Conservation (phyloP, 495 filamentous ascomycete species). For the Talaromyces nanjingensis region DNA sequence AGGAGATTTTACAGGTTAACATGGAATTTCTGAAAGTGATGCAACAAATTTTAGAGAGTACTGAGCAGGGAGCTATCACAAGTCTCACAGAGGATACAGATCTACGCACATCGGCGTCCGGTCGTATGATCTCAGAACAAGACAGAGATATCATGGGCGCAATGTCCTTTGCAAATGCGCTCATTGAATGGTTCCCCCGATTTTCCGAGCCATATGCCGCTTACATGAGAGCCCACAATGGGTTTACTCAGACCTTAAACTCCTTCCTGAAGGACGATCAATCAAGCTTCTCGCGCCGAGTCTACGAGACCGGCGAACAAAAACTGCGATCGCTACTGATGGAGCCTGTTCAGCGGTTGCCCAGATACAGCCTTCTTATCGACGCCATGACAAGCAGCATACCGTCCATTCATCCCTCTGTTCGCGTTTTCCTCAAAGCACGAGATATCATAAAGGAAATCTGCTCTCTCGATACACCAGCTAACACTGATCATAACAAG, state of each 20-base stretch:
- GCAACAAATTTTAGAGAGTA: slow-evolving; percentile 68
- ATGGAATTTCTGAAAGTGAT: slow-evolving; percentile 69
- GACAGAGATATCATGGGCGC: slow-evolving; percentile 66
- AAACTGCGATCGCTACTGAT: slow-evolving; percentile 85
- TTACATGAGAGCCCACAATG: slow-evolving; percentile 79
- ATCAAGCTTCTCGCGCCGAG: slow-evolving; percentile 70
- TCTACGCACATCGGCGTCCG: slow-evolving; percentile 27
- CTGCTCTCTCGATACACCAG: slow-evolving; percentile 72
- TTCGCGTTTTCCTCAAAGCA: slow-evolving; percentile 72
- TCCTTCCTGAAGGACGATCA: slow-evolving; percentile 62
- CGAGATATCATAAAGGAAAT: slow-evolving; percentile 91
- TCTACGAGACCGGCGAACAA: slow-evolving; percentile 86
- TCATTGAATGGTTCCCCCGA: slow-evolving; percentile 83
- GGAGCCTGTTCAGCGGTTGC: slow-evolving; percentile 91
- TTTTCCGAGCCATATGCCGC: slow-evolving; percentile 85
- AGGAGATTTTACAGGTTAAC: slow-evolving; percentile 72
- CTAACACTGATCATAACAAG: slow-evolving; percentile 57
- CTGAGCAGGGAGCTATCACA: slow-evolving; percentile 68
- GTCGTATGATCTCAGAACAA: slow-evolving; percentile 32
- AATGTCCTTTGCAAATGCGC: slow-evolving; percentile 63
- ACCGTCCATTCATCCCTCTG: slow-evolving; percentile 73
- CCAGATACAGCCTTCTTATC: slow-evolving; percentile 91
- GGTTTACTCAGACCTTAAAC: slow-evolving; percentile 74
- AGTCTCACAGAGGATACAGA: slow-evolving; percentile 55
- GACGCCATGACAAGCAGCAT: slow-evolving; percentile 86